Conservation (phyloP, 2,329 filamentous ascomycete species). For the Chaetothyriales sp. region DNA sequence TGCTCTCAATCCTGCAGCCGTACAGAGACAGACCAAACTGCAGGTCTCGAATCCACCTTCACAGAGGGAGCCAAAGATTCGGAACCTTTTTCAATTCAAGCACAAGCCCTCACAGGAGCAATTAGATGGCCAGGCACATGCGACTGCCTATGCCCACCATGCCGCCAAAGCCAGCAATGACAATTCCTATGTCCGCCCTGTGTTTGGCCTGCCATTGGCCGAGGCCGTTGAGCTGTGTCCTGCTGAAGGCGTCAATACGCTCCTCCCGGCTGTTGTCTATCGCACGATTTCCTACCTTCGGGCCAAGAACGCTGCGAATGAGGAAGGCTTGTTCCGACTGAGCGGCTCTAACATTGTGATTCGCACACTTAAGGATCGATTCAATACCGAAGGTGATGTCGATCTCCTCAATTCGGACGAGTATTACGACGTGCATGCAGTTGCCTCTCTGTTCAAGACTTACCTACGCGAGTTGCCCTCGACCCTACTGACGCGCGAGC, state of each 20-base stretch:
- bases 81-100: conserved; percentile 15
- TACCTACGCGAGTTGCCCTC: conserved; percentile 85
- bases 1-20: conserved; percentile 16
- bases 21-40: conserved; percentile 1
- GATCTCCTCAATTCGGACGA: conserved; percentile 68
- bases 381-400: conserved; percentile 84
- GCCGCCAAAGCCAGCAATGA: conserved; percentile 1
- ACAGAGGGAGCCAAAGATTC: conserved; percentile 13
- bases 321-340: conserved; percentile 92
- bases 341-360: conserved; percentile 96
- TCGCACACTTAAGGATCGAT: conserved; percentile 76
- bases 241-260: conserved; percentile 54
- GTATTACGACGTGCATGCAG: conserved; percentile 89
- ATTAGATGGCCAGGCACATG: conserved; percentile 1
- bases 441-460: conserved; percentile 83
- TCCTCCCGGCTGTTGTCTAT: conserved; percentile 83
- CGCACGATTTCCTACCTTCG: conserved; percentile 88
- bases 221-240: conserved; percentile 74
- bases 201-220: conserved; percentile 70
- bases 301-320: conserved; percentile 60
- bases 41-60: background rate
- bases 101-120: conserved; percentile 12
- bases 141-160: background rate
- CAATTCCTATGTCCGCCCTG: conserved; percentile 38
- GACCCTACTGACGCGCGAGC: conserved; percentile 77